A percentile compares a stretch with the other conserved stretches of the same genome.
These are phyloP conservation scores for Calonectria honghensis DNA, from an alignment of 2,329 filamentous ascomycete genomes.

Conservation along the genomic window DNA sequence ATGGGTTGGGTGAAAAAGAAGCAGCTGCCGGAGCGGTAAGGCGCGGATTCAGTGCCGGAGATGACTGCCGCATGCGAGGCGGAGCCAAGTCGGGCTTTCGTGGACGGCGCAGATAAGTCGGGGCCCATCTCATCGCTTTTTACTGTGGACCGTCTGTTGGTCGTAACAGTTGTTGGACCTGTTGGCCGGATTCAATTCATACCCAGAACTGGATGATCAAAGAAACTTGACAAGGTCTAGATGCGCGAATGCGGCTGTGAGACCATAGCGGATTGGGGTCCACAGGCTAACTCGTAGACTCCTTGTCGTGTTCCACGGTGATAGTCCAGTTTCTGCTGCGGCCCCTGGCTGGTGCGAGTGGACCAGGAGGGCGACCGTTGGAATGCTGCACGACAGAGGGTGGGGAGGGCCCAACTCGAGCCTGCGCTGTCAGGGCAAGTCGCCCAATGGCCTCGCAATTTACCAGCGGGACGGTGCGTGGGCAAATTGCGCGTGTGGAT, in stretches of 20 bases:
- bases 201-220: not conserved
- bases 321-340: slow-evolving; percentile 25
- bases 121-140: not conserved
- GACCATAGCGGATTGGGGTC: slow-evolving; percentile 11
- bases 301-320: slow-evolving; percentile 25
- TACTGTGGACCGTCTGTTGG: not conserved
- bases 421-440: slow-evolving; percentile 19
- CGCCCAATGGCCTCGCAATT: not conserved
- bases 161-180: not conserved
- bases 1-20: slow-evolving; percentile 20
- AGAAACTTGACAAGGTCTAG: not conserved
- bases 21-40: slow-evolving; percentile 22
- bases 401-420: slow-evolving; percentile 14
- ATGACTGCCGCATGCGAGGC: slow-evolving; percentile 32
- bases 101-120: not conserved
- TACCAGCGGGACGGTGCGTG: slow-evolving; percentile 7
- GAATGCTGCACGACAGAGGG: slow-evolving; percentile 31
- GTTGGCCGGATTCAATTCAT: slow-evolving; percentile 11
- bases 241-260: slow-evolving; percentile 14
- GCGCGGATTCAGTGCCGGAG: slow-evolving; percentile 12
- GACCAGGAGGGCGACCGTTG: slow-evolving; percentile 20
- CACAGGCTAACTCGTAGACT: slow-evolving; percentile 4
- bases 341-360: slow-evolving; percentile 12
- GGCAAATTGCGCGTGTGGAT: slow-evolving; percentile 15
- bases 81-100: slow-evolving; percentile 14